These are phyloP conservation scores for Madurella fahalii DNA, from an alignment of 2,329 filamentous ascomycete species.

Conservation along the genomic window DNA sequence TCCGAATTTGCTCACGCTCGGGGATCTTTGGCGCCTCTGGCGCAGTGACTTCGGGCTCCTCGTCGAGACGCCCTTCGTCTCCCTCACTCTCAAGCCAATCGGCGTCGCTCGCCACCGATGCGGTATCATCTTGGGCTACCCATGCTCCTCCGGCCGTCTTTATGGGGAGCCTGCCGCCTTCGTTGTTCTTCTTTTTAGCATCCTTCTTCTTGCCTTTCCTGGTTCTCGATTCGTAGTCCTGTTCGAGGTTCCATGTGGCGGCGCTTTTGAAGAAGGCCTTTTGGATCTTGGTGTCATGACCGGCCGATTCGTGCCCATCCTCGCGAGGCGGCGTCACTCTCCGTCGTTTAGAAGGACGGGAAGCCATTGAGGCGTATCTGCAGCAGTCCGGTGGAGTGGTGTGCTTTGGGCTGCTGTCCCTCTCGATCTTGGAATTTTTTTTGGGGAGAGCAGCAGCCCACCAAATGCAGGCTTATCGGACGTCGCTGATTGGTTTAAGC, in stretches of 20 bases:
- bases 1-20: slow-evolving; percentile 71
- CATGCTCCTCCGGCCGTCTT: slow-evolving; percentile 75
- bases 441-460: slow-evolving; percentile 17
- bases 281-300: slow-evolving; percentile 40
- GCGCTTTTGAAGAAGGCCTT: slow-evolving; percentile 69
- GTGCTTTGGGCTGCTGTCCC: background rate
- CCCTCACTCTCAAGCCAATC: slow-evolving; percentile 61
- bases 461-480: background rate
- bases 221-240: slow-evolving; percentile 79
- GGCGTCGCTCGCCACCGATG: slow-evolving; percentile 53
- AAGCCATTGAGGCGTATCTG: slow-evolving; percentile 38
- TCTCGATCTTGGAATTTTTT: slow-evolving; percentile 18
- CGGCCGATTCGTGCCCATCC: slow-evolving; percentile 37
- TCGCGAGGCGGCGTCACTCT: slow-evolving; percentile 53
- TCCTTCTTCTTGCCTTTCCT: slow-evolving; percentile 73
- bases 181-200: slow-evolving; percentile 38
- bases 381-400: slow-evolving; percentile 1
- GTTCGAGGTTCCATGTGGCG: slow-evolving; percentile 83
- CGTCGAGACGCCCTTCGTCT: slow-evolving; percentile 49
- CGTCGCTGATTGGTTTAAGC: background rate
- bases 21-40: slow-evolving; percentile 62
- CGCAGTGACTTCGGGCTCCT: slow-evolving; percentile 40
- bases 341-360: slow-evolving; percentile 52
- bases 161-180: slow-evolving; percentile 63
- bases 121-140: slow-evolving; percentile 54